phyloP scores from a whole-genome alignment of 495 filamentous ascomycete species.

The Penicillium lividum region DNA sequence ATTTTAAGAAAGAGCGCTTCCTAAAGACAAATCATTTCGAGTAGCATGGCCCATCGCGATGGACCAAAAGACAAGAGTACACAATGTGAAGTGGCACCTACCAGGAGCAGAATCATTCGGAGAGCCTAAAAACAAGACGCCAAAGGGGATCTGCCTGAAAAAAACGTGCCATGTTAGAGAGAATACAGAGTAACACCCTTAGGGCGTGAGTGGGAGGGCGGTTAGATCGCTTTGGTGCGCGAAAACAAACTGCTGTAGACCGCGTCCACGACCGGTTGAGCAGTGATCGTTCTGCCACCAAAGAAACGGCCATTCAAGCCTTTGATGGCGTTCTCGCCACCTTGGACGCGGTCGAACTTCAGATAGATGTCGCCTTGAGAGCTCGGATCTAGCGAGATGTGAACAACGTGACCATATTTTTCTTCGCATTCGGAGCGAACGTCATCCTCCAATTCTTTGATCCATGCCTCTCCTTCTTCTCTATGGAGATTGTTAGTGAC shows the following conservation, averaged over 20 bases:
- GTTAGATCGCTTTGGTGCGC: constrained; percentile 69
- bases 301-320: constrained; percentile 97
- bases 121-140: constrained; percentile 23
- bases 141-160: constrained; percentile 27
- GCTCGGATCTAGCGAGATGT: constrained; percentile 93
- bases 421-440: constrained; percentile 89
- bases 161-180: constrained; percentile 14
- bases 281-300: constrained; percentile 83
- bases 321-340: constrained; percentile 95
- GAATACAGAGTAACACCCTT: constrained; percentile 6
- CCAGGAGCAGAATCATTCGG: constrained; percentile 43
- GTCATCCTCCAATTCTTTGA: constrained; percentile 92
- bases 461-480: constrained; percentile 84
- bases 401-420: constrained; percentile 97
- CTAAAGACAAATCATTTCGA: constrained; percentile 9
- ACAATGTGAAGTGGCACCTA: constrained; percentile 36
- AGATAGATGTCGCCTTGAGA: constrained; percentile 95
- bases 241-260: constrained; percentile 98
- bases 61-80: constrained; percentile 1
- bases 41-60: constrained; percentile 5
- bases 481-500: constrained; percentile 57
- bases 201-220: constrained; percentile 5
- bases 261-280: constrained; percentile 93
- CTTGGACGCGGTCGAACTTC: constrained; percentile 93
- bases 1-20: constrained; percentile 3